These are phyloP conservation scores for Plectosphaerella plurivora DNA, from an alignment of 2,329 filamentous ascomycete species.

Conservation along the genomic window DNA sequence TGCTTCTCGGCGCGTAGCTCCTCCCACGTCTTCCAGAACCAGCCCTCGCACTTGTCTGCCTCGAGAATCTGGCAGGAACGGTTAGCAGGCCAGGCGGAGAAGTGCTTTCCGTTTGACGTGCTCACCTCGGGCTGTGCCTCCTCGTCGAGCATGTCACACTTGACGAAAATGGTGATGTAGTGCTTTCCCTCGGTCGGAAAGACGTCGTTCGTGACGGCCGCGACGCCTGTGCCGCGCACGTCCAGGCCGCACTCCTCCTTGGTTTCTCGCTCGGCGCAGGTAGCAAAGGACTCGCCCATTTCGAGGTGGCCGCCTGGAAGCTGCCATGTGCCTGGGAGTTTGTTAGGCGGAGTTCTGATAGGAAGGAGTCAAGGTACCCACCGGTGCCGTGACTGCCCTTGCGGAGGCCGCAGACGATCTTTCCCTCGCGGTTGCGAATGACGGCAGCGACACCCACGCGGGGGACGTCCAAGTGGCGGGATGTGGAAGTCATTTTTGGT, in stretches of 20 bases:
- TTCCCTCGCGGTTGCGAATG: conserved; percentile 35
- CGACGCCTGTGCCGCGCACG: conserved; percentile 45
- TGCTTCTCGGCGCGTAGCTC: conserved; percentile 27
- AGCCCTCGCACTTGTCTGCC: conserved; percentile 45
- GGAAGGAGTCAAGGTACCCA: conserved; percentile 18
- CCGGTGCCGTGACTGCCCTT: conserved; percentile 44
- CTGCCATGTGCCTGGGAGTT: conserved; percentile 51
- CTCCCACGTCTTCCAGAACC: conserved; percentile 43
- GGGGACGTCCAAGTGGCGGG: conserved; percentile 15
- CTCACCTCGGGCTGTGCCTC: conserved; percentile 48
- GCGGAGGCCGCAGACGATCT: conserved; percentile 42
- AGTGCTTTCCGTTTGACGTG: not conserved
- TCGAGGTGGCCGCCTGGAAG: conserved; percentile 76
- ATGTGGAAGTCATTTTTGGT: no score
- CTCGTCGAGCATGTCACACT: conserved; percentile 43
- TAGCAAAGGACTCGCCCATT: conserved; percentile 55
- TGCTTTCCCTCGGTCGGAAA: conserved; percentile 60
- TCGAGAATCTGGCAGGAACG: conserved; percentile 30
- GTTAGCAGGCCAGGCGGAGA: not conserved
- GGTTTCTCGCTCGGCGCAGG: conserved; percentile 63
- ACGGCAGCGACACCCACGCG: conserved; percentile 46
- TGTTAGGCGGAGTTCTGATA: conserved; percentile 7
- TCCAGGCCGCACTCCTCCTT: conserved; percentile 66
- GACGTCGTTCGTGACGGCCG: conserved; percentile 63
- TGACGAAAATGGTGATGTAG: conserved; percentile 70